A percentile compares a stretch with the other conserved stretches of the same genome.
These are phyloP conservation scores for Arthrobotrys iridis DNA, from an alignment of 2,329 filamentous ascomycete species.

Conservation along the genomic window DNA sequence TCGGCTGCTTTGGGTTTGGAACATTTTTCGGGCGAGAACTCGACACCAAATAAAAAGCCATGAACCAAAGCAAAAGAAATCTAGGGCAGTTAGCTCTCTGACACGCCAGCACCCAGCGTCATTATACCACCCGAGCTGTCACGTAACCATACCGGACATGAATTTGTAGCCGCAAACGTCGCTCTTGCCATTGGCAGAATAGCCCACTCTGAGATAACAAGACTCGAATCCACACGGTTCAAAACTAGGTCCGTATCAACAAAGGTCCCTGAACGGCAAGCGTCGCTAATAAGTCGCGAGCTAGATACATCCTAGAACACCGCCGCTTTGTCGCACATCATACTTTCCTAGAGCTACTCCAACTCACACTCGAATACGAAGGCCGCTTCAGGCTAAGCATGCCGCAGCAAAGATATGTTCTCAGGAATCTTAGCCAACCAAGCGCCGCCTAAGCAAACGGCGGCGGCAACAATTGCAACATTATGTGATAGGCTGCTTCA, in stretches of 20 bases:
- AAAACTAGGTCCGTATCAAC: neutral
- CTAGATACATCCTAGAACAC: conserved; percentile 12
- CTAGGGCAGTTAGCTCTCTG: neutral
- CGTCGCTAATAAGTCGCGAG: neutral
- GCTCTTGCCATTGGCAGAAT: conserved; percentile 5
- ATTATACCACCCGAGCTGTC: neutral
- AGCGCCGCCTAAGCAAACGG: conserved; percentile 94
- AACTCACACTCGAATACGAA: neutral
- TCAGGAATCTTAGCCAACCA: conserved; percentile 71
- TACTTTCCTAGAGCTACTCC: neutral
- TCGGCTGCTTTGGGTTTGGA: neutral
- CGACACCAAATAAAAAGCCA: conserved; percentile 10
- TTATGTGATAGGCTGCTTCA: conserved; percentile 87
- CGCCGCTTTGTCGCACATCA: neutral
- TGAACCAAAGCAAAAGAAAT: conserved; percentile 5
- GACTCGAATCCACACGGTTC: neutral
- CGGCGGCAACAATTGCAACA: conserved; percentile 90
- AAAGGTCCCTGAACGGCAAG: neutral
- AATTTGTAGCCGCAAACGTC: conserved; percentile 15
- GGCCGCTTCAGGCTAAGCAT: conserved; percentile 15
- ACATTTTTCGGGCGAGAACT: conserved; percentile 21
- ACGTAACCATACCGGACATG: neutral
- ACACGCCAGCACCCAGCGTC: neutral
- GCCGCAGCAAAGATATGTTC: conserved; percentile 57
- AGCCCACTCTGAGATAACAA: neutral